These are phyloP conservation scores for Crithidia mellificae DNA, from an alignment of 208 protist genomes.

Conservation along the genomic window DNA sequence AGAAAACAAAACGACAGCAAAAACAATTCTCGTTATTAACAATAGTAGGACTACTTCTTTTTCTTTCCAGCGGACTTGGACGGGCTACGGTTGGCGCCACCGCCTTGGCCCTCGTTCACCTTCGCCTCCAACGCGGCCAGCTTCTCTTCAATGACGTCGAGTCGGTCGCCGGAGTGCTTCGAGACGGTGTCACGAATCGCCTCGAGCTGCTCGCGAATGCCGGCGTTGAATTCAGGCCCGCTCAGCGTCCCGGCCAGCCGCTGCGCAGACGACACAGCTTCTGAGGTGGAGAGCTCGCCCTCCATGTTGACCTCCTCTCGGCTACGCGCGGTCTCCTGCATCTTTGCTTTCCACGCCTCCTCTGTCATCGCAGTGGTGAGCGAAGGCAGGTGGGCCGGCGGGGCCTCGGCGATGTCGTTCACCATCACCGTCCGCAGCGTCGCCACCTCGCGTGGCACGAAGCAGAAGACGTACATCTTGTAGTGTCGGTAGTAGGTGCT, in stretches of 20 bases:
- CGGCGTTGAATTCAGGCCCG: constrained; percentile 61
- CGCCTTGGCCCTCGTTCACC: constrained; percentile 39
- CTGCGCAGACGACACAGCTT: constrained; percentile 48
- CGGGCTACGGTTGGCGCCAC: constrained; percentile 20
- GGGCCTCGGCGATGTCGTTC: constrained; percentile 48
- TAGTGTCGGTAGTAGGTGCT: constrained; percentile 90
- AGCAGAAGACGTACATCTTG: constrained; percentile 92
- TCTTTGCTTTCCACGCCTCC: constrained; percentile 60
- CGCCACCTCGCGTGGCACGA: constrained; percentile 69
- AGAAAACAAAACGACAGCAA: too few species aligned
- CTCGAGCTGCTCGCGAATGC: constrained; percentile 80
- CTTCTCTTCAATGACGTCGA: constrained; percentile 79
- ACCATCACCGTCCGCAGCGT: constrained; percentile 57
- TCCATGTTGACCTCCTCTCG: constrained; percentile 64
- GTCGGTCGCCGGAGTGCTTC: constrained; percentile 48
- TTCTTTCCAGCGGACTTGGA: constrained; percentile 43
- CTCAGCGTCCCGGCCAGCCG: constrained; percentile 46
- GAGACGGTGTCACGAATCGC: constrained; percentile 68
- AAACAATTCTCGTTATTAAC: too few species aligned
- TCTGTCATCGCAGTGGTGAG: constrained; percentile 56
- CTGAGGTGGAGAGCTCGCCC: constrained; percentile 35
- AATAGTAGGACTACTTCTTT: too few species aligned
- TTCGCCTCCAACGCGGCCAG: constrained; percentile 76
- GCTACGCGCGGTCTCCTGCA: constrained; percentile 66
- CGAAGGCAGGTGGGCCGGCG: constrained; percentile 59